A percentile compares a stretch with the other conserved stretches of the same genome.
Conservation (phyloP, 225 moss, liverwort and hornwort species). For the Pleurozium schreberi region DNA sequence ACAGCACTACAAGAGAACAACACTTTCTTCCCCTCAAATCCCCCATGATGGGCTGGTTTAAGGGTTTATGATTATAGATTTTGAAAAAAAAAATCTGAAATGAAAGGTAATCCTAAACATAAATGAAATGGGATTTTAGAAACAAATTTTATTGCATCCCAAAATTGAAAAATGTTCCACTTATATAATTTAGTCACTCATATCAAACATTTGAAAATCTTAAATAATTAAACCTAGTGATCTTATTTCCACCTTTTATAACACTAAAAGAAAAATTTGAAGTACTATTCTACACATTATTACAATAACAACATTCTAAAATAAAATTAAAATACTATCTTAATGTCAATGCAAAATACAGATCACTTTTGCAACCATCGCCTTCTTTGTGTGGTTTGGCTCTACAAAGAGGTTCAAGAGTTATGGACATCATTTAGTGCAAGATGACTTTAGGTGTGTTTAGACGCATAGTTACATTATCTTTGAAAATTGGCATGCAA, state of each 20-base stretch:
- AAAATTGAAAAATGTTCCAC: not conserved
- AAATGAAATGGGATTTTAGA: not conserved
- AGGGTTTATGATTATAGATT: not conserved
- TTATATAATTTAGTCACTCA: not conserved
- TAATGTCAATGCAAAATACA: not conserved
- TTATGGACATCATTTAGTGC: not conserved
- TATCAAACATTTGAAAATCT: not conserved
- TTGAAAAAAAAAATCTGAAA: not conserved
- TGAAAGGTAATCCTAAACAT: not conserved
- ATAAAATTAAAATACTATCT: fast-evolving
- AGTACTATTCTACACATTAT: not conserved
- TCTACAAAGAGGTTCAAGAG: not conserved
- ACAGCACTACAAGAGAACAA: no score
- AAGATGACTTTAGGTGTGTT: not conserved
- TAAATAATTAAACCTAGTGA: not conserved
- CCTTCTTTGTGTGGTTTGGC: fast-evolving
- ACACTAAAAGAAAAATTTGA: not conserved
- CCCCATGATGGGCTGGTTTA: no score
- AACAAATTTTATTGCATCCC: not conserved
- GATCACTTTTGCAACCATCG: not conserved
- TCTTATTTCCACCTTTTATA: not conserved
- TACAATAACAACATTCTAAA: fast-evolving
- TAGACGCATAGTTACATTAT: not conserved
- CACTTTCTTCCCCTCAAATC: no score
- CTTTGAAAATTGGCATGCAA: not conserved